Percentiles rank a stretch among this genome's conserved stretches.
These are phyloP conservation scores for Ophiorrhiza pumila DNA, from an alignment of 257 asterid genomes.

Conservation along the genomic window DNA sequence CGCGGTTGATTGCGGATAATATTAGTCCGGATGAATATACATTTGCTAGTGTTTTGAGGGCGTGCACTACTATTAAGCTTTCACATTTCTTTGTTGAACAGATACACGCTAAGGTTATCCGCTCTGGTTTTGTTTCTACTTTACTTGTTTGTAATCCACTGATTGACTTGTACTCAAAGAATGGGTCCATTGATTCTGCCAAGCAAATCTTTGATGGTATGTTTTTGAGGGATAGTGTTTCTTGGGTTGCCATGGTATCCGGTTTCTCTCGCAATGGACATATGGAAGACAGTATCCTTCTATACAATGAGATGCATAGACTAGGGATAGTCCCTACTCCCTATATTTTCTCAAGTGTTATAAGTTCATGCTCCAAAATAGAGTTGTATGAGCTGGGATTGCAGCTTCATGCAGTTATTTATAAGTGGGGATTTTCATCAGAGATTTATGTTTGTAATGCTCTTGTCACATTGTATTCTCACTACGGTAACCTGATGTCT, in stretches of 20 bases:
- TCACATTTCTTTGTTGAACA: constrained; percentile 33
- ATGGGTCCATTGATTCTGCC: constrained; percentile 52
- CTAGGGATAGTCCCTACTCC: constrained; percentile 82
- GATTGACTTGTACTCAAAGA: constrained; percentile 69
- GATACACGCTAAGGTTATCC: constrained; percentile 65
- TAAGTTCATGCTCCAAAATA: constrained; percentile 72
- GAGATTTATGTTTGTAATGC: constrained; percentile 79
- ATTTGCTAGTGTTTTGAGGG: constrained; percentile 44
- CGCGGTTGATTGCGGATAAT: constrained; percentile 29
- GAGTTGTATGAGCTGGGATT: constrained; percentile 52
- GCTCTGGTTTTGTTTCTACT: constrained; percentile 41
- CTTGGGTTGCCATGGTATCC: constrained; percentile 89
- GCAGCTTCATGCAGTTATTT: constrained; percentile 68
- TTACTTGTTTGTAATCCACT: constrained; percentile 55
- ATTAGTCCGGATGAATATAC: constrained; percentile 39
- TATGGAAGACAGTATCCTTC: constrained; percentile 46
- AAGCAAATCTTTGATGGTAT: constrained; percentile 44
- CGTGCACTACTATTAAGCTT: constrained; percentile 37
- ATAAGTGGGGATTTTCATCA: constrained; percentile 66
- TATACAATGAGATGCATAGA: constrained; percentile 67
- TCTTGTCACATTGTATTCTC: constrained; percentile 67
- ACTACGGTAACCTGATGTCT: constrained; percentile 39
- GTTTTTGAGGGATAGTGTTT: constrained; percentile 57
- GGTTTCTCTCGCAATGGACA: constrained; percentile 58
- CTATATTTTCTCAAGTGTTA: constrained; percentile 64